Evolutionary conservation across 2,329 filamentous ascomycete genomes (phyloP).

Genomic region (Claviceps purpurea): DNA sequence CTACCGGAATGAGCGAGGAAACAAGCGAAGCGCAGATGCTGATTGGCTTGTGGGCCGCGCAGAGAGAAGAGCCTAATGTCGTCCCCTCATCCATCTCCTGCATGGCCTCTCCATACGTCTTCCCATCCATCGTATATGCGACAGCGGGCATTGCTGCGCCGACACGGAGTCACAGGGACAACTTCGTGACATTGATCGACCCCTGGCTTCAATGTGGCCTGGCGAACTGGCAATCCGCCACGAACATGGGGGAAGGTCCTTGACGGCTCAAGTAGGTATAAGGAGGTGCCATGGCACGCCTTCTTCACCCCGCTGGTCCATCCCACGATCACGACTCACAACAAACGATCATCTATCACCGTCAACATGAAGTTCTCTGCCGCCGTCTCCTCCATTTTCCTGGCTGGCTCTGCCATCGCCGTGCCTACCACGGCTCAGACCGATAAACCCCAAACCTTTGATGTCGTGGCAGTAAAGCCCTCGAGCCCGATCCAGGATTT

Average conservation of each 20-base stretch:
- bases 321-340: not conserved
- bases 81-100: not conserved
- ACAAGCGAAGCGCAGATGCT: not conserved
- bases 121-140: not conserved
- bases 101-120: not conserved
- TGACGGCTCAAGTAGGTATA: not conserved
- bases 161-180: not conserved
- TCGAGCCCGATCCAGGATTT: conserved; percentile 34
- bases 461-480: conserved; percentile 35
- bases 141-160: not conserved
- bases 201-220: not conserved
- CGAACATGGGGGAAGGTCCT: not conserved
- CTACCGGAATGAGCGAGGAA: not conserved
- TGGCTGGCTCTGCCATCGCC: conserved; percentile 16
- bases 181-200: not conserved
- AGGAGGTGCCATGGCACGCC: not conserved
- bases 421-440: conserved; percentile 8
- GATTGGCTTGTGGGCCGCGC: not conserved
- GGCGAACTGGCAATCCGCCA: not conserved
- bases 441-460: conserved; percentile 23
- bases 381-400: conserved; percentile 13
- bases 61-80: not conserved
- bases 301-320: not conserved
- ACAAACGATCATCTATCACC: not conserved
- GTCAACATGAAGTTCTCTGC: conserved; percentile 17